phyloP scores from a whole-genome alignment of 345 rosid genomes.

The Eucalyptus coolabah region DNA sequence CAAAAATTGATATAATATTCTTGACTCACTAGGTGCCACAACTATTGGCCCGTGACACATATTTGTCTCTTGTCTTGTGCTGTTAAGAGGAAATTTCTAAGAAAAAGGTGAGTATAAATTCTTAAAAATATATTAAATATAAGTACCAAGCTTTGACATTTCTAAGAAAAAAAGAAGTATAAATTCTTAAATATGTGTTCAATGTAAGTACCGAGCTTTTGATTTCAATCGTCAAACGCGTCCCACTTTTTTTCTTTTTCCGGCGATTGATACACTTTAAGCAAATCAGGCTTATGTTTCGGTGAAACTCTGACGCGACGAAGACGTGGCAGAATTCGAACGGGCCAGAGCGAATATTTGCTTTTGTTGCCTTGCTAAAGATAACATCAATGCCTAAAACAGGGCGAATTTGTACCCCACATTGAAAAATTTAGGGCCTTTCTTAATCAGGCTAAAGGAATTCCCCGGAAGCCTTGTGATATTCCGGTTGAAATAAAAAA shows the following conservation, averaged over 20 bases:
- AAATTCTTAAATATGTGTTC: not conserved
- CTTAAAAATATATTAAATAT: not conserved
- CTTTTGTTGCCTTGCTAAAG: not conserved
- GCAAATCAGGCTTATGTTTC: not conserved
- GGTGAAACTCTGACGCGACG: not conserved
- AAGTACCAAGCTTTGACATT: not conserved
- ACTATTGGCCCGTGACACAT: not conserved
- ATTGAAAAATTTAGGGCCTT: not conserved
- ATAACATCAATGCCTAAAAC: not conserved
- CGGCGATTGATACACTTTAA: not conserved
- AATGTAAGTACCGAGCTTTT: not conserved
- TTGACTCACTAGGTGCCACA: not conserved
- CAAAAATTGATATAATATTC: not conserved
- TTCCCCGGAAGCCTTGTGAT: not conserved
- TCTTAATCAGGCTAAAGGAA: not conserved
- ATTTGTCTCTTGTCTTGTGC: not conserved
- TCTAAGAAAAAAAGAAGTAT: not conserved
- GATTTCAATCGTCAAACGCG: not conserved
- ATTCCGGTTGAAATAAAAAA: not conserved
- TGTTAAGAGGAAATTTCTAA: not conserved
- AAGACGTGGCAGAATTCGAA: not conserved
- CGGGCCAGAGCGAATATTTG: not conserved
- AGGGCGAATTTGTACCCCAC: not conserved
- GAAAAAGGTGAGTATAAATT: not conserved
- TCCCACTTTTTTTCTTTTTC: not conserved